Conservation (phyloP, 2,329 filamentous ascomycete species). For the Fusarium nanum region DNA sequence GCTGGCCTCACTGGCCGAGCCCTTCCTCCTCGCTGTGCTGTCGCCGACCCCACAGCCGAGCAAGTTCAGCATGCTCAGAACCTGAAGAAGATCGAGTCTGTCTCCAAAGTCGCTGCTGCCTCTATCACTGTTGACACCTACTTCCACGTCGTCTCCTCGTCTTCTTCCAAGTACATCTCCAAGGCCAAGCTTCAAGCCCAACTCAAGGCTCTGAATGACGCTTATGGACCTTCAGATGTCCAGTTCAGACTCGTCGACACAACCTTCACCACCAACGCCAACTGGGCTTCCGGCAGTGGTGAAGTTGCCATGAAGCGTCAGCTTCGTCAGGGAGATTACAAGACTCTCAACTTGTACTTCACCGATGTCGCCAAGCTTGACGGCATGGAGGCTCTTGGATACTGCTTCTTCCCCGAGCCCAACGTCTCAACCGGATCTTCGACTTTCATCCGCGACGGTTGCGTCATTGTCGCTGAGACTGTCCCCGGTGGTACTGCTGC, state of each 20-base stretch:
- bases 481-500: conserved; percentile 53
- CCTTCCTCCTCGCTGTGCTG: conserved; percentile 24
- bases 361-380: conserved; percentile 30
- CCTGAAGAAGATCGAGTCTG: conserved; percentile 22
- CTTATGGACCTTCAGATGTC: conserved; percentile 58
- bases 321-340: conserved; percentile 60
- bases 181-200: conserved; percentile 47
- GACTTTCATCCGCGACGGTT: conserved; percentile 54
- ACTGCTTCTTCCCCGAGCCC: conserved; percentile 58
- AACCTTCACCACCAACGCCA: conserved; percentile 59
- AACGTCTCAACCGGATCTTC: conserved; percentile 18
- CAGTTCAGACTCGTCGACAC: conserved; percentile 58
- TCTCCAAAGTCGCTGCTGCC: conserved; percentile 6
- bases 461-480: conserved; percentile 53
- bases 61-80: conserved; percentile 12
- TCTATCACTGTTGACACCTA: conserved; percentile 40
- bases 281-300: conserved; percentile 57
- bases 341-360: conserved; percentile 54
- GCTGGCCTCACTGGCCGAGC: conserved; percentile 8
- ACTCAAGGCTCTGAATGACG: conserved; percentile 58
- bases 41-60: conserved; percentile 25
- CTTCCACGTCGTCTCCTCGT: conserved; percentile 43
- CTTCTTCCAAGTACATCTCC: conserved; percentile 39
- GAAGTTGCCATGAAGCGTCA: conserved; percentile 58
- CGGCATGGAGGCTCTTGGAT: conserved; percentile 49